These are phyloP conservation scores for Vitis riparia DNA, from an alignment of 164 flowering plant genomes.

Conservation along the genomic window DNA sequence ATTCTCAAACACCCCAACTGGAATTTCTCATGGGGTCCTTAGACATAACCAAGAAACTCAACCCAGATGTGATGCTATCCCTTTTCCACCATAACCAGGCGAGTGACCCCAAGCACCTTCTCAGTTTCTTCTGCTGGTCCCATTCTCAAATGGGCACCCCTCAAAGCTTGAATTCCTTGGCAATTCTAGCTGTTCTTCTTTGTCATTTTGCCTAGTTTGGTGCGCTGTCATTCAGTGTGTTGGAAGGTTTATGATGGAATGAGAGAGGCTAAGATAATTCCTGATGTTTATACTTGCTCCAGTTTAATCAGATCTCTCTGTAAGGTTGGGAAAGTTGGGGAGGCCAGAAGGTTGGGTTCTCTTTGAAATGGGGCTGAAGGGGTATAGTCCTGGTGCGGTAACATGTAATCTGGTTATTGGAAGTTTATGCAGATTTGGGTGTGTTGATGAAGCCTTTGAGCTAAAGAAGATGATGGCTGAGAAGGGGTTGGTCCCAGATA, in stretches of 20 bases:
- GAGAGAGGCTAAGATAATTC: conserved; percentile 33
- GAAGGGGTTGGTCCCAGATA: conserved; percentile 37
- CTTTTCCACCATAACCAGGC: conserved; percentile 40
- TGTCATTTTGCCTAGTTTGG: conserved; percentile 46
- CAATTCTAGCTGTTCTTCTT: conserved; percentile 46
- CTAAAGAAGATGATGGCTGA: conserved; percentile 48
- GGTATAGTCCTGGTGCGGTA: conserved; percentile 49
- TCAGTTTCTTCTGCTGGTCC: conserved; percentile 68
- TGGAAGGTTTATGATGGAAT: conserved; percentile 69
- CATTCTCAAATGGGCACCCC: conserved; percentile 27
- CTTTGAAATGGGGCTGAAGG: conserved; percentile 62
- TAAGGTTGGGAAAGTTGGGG: conserved; percentile 49
- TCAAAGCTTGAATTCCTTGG: conserved; percentile 39
- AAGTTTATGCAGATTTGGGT: conserved; percentile 60
- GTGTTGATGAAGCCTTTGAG: conserved; percentile 55
- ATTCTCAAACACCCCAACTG: conserved; percentile 47
- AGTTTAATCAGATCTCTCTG: conserved; percentile 54
- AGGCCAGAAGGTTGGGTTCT: conserved; percentile 42
- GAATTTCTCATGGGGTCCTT: conserved; percentile 41
- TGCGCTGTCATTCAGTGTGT: conserved; percentile 60
- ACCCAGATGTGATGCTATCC: conserved; percentile 40
- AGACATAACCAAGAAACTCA: conserved; percentile 33
- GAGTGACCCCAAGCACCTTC: conserved; percentile 40
- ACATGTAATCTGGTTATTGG: conserved; percentile 60
- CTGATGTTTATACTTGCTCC: conserved; percentile 68